These are phyloP conservation scores for Komagataella ulmi DNA, from an alignment of 805 yeast species.

Conservation along the genomic window DNA sequence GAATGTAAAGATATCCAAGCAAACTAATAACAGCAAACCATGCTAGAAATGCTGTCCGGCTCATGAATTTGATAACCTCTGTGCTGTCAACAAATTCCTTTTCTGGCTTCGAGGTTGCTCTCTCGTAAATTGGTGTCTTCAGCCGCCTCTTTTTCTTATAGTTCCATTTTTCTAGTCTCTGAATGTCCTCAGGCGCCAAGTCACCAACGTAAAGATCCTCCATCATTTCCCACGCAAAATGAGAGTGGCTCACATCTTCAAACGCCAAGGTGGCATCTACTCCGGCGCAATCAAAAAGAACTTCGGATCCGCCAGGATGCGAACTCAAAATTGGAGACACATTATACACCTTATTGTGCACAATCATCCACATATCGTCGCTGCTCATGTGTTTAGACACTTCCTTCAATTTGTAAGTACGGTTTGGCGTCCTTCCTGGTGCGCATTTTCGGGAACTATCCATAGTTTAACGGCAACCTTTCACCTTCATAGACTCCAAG, in stretches of 20 bases:
- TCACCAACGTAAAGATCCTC: constrained; percentile 71
- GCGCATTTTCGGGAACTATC: background rate
- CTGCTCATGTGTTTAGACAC: constrained; percentile 30
- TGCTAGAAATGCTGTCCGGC: background rate
- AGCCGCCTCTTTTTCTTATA: background rate
- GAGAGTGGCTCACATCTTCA: constrained; percentile 65
- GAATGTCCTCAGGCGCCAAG: constrained; percentile 59
- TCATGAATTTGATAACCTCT: background rate
- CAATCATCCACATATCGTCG: constrained; percentile 60
- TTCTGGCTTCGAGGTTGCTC: background rate
- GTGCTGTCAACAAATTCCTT: background rate
- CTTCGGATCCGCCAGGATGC: constrained; percentile 85
- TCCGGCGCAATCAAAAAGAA: constrained; percentile 68
- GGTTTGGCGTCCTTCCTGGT: background rate
- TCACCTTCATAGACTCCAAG: background rate
- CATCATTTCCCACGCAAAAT: constrained; percentile 74
- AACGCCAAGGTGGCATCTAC: constrained; percentile 60
- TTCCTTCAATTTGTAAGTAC: constrained; percentile 21
- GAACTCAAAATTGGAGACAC: constrained; percentile 37
- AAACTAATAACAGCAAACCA: background rate
- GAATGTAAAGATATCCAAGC: background rate
- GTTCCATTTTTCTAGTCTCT: constrained; percentile 13
- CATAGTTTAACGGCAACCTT: background rate
- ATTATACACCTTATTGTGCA: constrained; percentile 58
- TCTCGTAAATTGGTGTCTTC: background rate